Evolutionary conservation across 1,139 yeast genomes (phyloP).

Genomic region (Debaryomyces coudertii): DNA sequence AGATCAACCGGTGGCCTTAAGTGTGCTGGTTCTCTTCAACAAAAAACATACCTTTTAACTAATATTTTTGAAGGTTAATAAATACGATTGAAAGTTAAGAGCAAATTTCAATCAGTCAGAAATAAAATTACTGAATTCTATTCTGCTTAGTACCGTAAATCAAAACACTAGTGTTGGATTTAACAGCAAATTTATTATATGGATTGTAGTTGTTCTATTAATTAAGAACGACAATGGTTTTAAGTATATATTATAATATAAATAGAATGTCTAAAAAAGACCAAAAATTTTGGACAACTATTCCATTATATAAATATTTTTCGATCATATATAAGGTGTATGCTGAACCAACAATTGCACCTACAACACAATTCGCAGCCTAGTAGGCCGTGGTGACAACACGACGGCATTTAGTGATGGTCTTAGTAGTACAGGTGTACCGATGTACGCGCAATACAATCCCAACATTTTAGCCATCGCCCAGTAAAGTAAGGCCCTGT

Average conservation of each 20-base stretch:
- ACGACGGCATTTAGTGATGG: slow-evolving; percentile 6
- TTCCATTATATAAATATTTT: slow-evolving; percentile 6
- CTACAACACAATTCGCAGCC: slow-evolving; percentile 6
- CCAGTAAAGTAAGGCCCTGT: slow-evolving; percentile 1
- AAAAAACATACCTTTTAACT: slow-evolving; percentile 3
- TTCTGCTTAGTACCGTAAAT: slow-evolving; percentile 4
- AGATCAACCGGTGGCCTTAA: neutral
- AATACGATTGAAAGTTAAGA: neutral
- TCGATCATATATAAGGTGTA: neutral
- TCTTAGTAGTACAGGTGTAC: slow-evolving; percentile 1
- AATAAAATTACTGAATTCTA: slow-evolving; percentile 1
- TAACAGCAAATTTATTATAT: neutral
- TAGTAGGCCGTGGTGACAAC: slow-evolving; percentile 4
- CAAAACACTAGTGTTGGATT: neutral
- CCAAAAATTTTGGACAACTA: neutral
- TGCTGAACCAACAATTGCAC: slow-evolving; percentile 5
- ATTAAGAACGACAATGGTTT: slow-evolving; percentile 1
- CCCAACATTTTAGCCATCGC: slow-evolving; percentile 9
- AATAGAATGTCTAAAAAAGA: neutral
- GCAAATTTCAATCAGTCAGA: slow-evolving; percentile 1
- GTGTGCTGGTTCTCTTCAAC: neutral
- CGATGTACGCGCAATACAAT: slow-evolving; percentile 6
- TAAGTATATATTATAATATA: slow-evolving; percentile 3
- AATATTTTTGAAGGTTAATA: slow-evolving; percentile 3
- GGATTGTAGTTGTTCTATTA: slow-evolving; percentile 3